phyloP scores from a whole-genome alignment of 1,284 basidiomycete genomes.

The Rhodotorula glutinis region DNA sequence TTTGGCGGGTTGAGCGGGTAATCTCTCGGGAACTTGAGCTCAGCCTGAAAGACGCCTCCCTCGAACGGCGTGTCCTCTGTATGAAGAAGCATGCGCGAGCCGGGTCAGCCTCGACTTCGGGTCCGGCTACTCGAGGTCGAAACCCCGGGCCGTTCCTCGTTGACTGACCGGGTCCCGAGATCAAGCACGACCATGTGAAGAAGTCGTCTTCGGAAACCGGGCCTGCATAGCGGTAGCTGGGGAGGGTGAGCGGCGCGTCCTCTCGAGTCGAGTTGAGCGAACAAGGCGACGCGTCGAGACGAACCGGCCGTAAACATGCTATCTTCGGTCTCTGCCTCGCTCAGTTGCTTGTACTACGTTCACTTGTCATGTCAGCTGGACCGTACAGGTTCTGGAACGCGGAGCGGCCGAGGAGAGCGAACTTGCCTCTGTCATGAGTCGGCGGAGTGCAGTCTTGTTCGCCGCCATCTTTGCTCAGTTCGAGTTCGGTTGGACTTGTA shows the following conservation, averaged over 20 bases:
- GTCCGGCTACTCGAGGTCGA: too few species aligned
- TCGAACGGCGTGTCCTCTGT: constrained; percentile 86
- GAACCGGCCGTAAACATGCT: constrained; percentile 89
- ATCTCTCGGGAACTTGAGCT: constrained; percentile 83
- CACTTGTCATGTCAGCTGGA: background rate
- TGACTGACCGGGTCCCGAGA: constrained; percentile 70
- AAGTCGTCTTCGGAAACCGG: constrained; percentile 93
- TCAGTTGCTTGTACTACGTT: constrained; percentile 44
- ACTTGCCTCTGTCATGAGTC: constrained; percentile 42
- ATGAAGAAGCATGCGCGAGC: constrained; percentile 45
- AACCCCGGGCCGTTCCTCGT: too few species aligned
- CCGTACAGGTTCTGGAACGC: background rate
- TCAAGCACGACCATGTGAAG: constrained; percentile 96
- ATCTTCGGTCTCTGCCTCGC: constrained; percentile 69
- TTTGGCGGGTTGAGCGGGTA: constrained; percentile 95
- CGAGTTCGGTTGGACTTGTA: background rate
- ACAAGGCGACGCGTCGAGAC: constrained; percentile 6
- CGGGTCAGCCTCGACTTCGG: background rate
- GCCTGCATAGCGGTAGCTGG: constrained; percentile 52
- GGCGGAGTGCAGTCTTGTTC: constrained; percentile 38
- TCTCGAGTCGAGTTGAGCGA: background rate
- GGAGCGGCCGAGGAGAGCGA: constrained; percentile 9
- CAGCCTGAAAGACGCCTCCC: constrained; percentile 92
- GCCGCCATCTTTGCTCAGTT: background rate
- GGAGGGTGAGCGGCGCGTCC: constrained; percentile 5